Conservation (phyloP, 495 filamentous ascomycete species). For the Hypomontagnella monticulosa region DNA sequence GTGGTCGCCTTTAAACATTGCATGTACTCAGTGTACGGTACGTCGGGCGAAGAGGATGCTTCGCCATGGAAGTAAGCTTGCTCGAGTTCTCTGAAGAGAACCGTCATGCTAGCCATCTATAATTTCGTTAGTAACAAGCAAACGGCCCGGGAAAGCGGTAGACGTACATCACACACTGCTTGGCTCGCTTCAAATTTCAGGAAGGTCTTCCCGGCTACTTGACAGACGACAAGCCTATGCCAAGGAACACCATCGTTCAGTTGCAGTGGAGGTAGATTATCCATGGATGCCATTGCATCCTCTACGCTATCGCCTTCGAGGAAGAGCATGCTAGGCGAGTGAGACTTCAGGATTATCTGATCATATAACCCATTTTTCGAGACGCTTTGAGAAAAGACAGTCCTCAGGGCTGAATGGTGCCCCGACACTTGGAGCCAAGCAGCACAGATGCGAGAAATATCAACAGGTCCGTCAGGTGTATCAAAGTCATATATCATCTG, state of each 20-base stretch:
- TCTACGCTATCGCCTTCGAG: constrained; percentile 54
- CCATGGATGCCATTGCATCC: constrained; percentile 53
- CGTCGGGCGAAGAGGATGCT: constrained; percentile 38
- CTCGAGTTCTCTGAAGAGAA: constrained; percentile 55
- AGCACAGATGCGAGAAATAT: constrained; percentile 54
- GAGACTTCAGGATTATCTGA: constrained; percentile 52
- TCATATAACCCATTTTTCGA: constrained; percentile 53
- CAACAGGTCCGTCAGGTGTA: constrained; percentile 48
- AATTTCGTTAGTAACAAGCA: constrained; percentile 15
- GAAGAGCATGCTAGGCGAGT: constrained; percentile 59
- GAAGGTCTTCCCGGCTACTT: constrained; percentile 52
- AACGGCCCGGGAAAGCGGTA: background rate
- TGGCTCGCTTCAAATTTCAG: constrained; percentile 59
- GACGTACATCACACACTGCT: constrained; percentile 54
- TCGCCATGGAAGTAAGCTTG: constrained; percentile 52
- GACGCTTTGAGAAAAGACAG: constrained; percentile 56
- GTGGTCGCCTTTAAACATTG: constrained; percentile 49
- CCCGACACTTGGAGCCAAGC: constrained; percentile 56
- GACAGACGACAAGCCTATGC: constrained; percentile 58
- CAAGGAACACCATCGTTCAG: constrained; percentile 51
- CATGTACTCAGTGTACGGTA: constrained; percentile 53
- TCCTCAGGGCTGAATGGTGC: constrained; percentile 53
- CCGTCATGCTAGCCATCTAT: constrained; percentile 50
- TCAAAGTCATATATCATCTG: constrained; percentile 69
- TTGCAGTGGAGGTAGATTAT: constrained; percentile 50